Evolutionary conservation across 1,284 basidiomycete species (phyloP).

Genomic region (Moniliella sp.): DNA sequence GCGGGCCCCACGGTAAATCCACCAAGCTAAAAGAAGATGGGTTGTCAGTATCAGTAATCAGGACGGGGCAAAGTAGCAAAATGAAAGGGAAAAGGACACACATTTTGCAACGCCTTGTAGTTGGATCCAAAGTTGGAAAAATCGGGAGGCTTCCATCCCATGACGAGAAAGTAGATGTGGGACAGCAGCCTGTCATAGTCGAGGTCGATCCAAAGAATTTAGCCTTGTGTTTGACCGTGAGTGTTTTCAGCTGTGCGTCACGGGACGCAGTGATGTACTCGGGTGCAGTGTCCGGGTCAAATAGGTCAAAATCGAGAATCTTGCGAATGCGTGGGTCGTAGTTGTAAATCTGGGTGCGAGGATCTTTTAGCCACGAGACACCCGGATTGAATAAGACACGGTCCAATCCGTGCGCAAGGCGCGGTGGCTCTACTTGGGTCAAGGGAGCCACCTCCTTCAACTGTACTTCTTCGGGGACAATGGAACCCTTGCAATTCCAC

Average conservation of each 20-base stretch:
- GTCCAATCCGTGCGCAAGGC: conserved; percentile 54
- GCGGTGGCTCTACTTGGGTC: conserved; percentile 45
- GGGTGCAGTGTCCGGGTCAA: conserved; percentile 62
- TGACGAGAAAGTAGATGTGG: conserved; percentile 56
- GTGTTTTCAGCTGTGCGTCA: conserved; percentile 49
- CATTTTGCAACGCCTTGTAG: conserved; percentile 46
- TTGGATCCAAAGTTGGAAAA: conserved; percentile 25
- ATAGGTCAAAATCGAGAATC: conserved; percentile 61
- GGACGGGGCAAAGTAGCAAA: not conserved
- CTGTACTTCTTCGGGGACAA: too few relatives aligned
- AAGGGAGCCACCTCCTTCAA: too few relatives aligned
- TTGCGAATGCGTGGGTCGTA: conserved; percentile 50
- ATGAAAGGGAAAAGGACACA: conserved; percentile 1
- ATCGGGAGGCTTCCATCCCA: conserved; percentile 29
- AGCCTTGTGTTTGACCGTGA: conserved; percentile 45
- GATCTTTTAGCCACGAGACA: conserved; percentile 74
- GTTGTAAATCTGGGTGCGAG: conserved; percentile 65
- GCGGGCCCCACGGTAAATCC: conserved; percentile 1
- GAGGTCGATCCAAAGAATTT: conserved; percentile 71
- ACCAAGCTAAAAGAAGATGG: not conserved
- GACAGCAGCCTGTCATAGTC: conserved; percentile 51
- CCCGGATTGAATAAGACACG: conserved; percentile 46
- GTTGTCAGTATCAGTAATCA: not conserved
- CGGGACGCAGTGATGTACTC: conserved; percentile 60
- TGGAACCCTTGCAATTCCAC: too few relatives aligned